phyloP scores from a whole-genome alignment of 352 stramenopile genomes.

The Phytophthora fragariae region DNA sequence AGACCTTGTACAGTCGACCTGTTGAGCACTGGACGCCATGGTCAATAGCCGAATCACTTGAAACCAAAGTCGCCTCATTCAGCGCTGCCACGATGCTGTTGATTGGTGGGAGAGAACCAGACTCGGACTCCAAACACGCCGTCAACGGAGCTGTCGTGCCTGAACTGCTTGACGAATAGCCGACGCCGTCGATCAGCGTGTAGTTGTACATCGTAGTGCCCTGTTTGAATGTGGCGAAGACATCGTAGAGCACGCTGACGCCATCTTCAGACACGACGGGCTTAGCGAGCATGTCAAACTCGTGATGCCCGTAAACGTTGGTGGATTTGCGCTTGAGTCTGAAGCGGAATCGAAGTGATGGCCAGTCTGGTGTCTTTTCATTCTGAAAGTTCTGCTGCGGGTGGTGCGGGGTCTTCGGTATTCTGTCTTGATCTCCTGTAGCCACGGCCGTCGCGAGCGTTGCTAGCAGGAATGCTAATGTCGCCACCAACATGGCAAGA shows the following conservation, averaged over 20 bases:
- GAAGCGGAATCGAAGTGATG: background rate
- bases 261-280: background rate
- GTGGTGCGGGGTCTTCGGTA: background rate
- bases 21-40: constrained; percentile 4
- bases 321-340: background rate
- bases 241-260: constrained; percentile 33
- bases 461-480: background rate
- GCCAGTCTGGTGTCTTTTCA: background rate
- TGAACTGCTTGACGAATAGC: constrained; percentile 27
- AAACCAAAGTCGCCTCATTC: constrained; percentile 8
- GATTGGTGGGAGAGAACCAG: constrained; percentile 16
- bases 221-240: constrained; percentile 19
- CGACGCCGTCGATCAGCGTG: constrained; percentile 29
- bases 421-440: background rate
- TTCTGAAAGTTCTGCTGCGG: background rate
- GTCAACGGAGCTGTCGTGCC: background rate
- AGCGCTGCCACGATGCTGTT: constrained; percentile 14
- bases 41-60: background rate
- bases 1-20: constrained; percentile 19
- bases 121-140: constrained; percentile 17
- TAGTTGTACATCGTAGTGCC: constrained; percentile 24
- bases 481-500: background rate
- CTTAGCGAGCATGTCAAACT: background rate
- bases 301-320: background rate
- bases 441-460: background rate